Percentiles rank a stretch among this genome's conserved stretches.
phyloP scores from a whole-genome alignment of 768 basidiomycete genomes.

The Porphyrellus cyaneotinctus region DNA sequence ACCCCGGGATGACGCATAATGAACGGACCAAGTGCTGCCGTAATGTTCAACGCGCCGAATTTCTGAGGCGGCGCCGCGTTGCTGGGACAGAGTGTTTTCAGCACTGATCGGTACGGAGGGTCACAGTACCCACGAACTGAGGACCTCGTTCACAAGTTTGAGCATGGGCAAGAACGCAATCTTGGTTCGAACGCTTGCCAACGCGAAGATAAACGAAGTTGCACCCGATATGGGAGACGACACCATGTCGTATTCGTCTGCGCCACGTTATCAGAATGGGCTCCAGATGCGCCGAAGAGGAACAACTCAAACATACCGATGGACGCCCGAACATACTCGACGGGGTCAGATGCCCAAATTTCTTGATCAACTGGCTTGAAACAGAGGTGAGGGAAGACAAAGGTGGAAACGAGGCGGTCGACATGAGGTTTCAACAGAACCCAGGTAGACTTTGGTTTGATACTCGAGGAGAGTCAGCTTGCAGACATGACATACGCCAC shows the following conservation, averaged over 20 bases:
- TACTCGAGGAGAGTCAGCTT: constrained; percentile 43
- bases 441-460: constrained; percentile 95
- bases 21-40: constrained; percentile 67
- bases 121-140: constrained; percentile 50
- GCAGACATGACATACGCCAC: background rate
- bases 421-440: constrained; percentile 80
- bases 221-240: constrained; percentile 75
- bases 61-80: constrained; percentile 57
- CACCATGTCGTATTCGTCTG: constrained; percentile 81
- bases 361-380: constrained; percentile 66
- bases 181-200: constrained; percentile 78
- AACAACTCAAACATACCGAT: constrained; percentile 49
- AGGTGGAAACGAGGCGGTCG: constrained; percentile 68
- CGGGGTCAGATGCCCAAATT: constrained; percentile 77
- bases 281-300: background rate
- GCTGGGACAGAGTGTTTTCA: constrained; percentile 23
- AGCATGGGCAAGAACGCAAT: constrained; percentile 79
- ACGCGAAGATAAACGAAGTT: constrained; percentile 72
- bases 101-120: background rate
- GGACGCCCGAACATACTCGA: constrained; percentile 74
- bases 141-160: constrained; percentile 68
- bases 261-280: background rate
- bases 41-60: constrained; percentile 85
- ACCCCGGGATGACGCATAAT: constrained; percentile 85
- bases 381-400: constrained; percentile 83